Evolutionary conservation across 2,329 filamentous ascomycete genomes (phyloP).

Genomic region (Monilinia polystroma): DNA sequence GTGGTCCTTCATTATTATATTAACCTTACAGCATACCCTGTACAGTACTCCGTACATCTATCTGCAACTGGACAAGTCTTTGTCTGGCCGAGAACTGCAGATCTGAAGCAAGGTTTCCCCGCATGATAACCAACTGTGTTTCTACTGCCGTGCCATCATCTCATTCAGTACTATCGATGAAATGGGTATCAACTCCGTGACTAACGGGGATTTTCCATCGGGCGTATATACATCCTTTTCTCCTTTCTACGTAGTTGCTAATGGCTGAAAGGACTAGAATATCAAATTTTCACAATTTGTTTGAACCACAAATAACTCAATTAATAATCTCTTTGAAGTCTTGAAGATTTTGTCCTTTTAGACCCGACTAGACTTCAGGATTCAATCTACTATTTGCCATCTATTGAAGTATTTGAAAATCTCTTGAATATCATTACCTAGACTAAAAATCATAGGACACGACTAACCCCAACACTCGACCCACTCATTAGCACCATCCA

Average conservation of each 20-base stretch:
- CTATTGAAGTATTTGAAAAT: too few species aligned
- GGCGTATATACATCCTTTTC: not conserved
- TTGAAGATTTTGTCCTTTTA: not conserved
- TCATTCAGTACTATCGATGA: not conserved
- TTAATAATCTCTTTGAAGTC: not conserved
- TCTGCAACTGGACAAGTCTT: constrained; percentile 3
- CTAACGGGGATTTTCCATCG: not conserved
- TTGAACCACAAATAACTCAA: not conserved
- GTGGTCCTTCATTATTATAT: not conserved
- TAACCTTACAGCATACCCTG: too few species aligned
- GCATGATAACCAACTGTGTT: constrained; percentile 18
- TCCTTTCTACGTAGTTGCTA: not conserved
- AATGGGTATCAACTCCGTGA: not conserved
- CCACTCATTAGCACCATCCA: too few species aligned
- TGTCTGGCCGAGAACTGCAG: constrained; percentile 7
- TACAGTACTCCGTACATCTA: not conserved
- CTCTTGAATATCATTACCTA: too few species aligned
- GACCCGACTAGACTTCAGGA: not conserved
- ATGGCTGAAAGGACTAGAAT: not conserved
- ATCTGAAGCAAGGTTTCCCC: constrained; percentile 22
- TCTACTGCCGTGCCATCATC: not conserved
- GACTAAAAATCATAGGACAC: too few species aligned
- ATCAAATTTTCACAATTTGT: too few species aligned
- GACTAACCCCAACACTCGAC: too few species aligned
- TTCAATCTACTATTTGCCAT: not conserved